A percentile compares a stretch with the other conserved stretches of the same genome.
Evolutionary conservation across 2,329 filamentous ascomycete genomes (phyloP).

Genomic region (Sporothrix phasma): DNA sequence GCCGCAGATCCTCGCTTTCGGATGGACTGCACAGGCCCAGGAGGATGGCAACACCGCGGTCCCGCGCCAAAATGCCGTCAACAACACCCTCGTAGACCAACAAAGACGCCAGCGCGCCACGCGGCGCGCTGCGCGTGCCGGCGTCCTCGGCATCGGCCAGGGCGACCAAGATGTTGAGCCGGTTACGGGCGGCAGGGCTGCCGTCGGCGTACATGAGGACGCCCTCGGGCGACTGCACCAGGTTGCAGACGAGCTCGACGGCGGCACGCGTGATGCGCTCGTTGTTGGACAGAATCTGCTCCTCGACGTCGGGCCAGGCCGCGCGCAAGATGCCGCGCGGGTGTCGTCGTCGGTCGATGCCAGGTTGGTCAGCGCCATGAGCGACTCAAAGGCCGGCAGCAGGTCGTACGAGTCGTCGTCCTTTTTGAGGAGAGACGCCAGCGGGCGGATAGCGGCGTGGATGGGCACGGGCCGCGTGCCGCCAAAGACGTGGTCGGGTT

Average conservation of each 20-base stretch:
- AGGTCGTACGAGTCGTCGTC: constrained; percentile 52
- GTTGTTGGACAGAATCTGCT: constrained; percentile 70
- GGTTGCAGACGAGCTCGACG: constrained; percentile 84
- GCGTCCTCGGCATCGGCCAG: constrained; percentile 78
- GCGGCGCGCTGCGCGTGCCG: constrained; percentile 70
- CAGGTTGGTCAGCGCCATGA: constrained; percentile 89
- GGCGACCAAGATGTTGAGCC: constrained; percentile 76
- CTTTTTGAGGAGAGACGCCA: constrained; percentile 57
- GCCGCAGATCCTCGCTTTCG: constrained; percentile 55
- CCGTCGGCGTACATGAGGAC: constrained; percentile 60
- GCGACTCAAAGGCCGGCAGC: constrained; percentile 77
- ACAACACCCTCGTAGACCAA: constrained; percentile 70
- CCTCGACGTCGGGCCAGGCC: constrained; percentile 69
- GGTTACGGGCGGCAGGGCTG: constrained; percentile 52
- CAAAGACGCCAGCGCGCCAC: constrained; percentile 77
- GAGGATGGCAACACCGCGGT: constrained; percentile 66
- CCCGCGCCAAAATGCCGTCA: constrained; percentile 56
- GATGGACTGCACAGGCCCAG: constrained; percentile 74
- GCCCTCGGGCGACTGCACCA: constrained; percentile 60
- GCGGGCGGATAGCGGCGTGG: constrained; percentile 70
- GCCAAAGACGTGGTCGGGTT: constrained; percentile 79
- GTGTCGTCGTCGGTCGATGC: constrained; percentile 66
- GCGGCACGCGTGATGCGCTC: constrained; percentile 68
- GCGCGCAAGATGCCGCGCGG: constrained; percentile 59
- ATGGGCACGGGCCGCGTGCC: constrained; percentile 63